These are phyloP conservation scores for Dorcoceras hygrometricum DNA, from an alignment of 257 asterid genomes.

Conservation along the genomic window DNA sequence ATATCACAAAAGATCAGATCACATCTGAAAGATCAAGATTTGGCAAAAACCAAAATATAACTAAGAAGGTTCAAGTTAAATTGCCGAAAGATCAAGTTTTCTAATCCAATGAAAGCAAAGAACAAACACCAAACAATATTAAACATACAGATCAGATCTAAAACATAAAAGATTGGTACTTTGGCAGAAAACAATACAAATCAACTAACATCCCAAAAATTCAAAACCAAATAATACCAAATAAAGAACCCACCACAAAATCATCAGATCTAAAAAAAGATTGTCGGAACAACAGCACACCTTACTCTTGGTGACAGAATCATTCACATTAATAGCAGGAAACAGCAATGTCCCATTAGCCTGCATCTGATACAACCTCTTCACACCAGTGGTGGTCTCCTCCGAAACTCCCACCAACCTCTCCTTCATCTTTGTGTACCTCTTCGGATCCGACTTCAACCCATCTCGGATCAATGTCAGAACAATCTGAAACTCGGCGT, in stretches of 20 bases:
- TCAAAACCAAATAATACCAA: not conserved
- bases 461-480: constrained; percentile 39
- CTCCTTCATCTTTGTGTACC: constrained; percentile 15
- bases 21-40: not conserved
- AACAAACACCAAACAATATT: no score
- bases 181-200: not conserved
- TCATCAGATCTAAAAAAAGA: not conserved
- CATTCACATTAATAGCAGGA: constrained; percentile 21
- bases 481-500: constrained; percentile 44
- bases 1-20: not conserved
- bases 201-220: not conserved
- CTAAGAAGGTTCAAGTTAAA: no score
- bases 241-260: not conserved
- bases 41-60: no score
- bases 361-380: constrained; percentile 54
- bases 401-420: constrained; percentile 44
- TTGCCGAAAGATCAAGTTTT: not conserved
- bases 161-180: not conserved
- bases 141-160: not conserved
- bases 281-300: not conserved
- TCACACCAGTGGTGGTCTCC: constrained; percentile 54
- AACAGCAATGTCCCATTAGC: constrained; percentile 38
- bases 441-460: constrained; percentile 37
- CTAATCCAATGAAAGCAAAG: not conserved
- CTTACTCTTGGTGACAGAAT: constrained; percentile 52